These are phyloP conservation scores for Chloris gayana DNA, from an alignment of 176 grass and related monocot species.

Conservation along the genomic window DNA sequence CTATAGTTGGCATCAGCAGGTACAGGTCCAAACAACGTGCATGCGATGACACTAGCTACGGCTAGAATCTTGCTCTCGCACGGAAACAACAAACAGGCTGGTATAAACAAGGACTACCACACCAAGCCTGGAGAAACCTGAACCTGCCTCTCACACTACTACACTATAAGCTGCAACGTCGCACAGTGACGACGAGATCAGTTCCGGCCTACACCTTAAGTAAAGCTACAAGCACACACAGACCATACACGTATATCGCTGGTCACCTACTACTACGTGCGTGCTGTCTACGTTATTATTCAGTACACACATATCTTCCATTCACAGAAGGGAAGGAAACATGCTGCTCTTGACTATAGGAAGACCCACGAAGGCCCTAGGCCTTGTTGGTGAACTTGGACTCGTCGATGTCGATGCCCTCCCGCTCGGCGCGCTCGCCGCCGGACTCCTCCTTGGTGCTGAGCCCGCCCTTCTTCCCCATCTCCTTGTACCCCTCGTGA, in stretches of 20 bases:
- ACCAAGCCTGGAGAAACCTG: neutral
- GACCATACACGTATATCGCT: neutral
- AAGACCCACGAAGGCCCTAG: neutral
- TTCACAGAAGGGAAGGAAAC: neutral
- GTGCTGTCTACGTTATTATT: neutral
- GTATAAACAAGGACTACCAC: neutral
- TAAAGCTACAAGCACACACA: neutral
- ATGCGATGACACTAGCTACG: neutral
- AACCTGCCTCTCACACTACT: neutral
- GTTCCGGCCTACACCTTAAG: neutral
- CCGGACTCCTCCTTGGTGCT: conserved; percentile 56
- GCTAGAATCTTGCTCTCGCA: neutral
- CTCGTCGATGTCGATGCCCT: conserved; percentile 60
- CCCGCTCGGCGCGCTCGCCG: conserved; percentile 46
- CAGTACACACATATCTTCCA: neutral
- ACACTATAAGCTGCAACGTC: neutral
- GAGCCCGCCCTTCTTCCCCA: conserved; percentile 65
- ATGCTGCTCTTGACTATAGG: neutral
- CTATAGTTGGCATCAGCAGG: neutral
- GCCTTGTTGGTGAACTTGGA: conserved; percentile 51
- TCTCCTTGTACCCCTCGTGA: conserved; percentile 53
- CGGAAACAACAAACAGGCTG: neutral
- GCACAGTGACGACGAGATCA: neutral
- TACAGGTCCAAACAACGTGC: neutral
- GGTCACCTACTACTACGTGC: neutral